Evolutionary conservation across 495 filamentous ascomycete species (phyloP).

Genomic region (Choiromyces venosus): DNA sequence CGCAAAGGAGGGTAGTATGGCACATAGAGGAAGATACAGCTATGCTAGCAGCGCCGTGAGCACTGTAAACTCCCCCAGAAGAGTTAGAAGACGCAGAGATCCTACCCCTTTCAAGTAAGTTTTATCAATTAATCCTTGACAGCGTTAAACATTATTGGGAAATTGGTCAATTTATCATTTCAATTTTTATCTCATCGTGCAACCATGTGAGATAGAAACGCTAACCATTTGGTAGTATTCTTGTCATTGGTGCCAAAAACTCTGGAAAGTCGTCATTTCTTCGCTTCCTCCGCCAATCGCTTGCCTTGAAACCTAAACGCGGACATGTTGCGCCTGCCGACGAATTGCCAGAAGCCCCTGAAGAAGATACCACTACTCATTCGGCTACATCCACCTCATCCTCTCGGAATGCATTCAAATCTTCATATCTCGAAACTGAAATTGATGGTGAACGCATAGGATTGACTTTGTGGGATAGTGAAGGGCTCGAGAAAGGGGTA

Average conservation of each 20-base stretch:
- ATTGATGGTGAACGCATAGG: slow-evolving; percentile 89
- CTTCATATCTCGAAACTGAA: slow-evolving; percentile 81
- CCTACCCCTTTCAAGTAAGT: slow-evolving; percentile 97
- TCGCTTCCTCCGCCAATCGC: slow-evolving; percentile 80
- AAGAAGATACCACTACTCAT: slow-evolving; percentile 45
- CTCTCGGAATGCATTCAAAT: slow-evolving; percentile 41
- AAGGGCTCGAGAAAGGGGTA: slow-evolving; percentile 85
- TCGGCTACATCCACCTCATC: slow-evolving; percentile 47
- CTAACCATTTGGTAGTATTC: slow-evolving; percentile 56
- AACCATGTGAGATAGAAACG: slow-evolving; percentile 2
- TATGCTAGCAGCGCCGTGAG: slow-evolving; percentile 90
- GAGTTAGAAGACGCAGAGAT: slow-evolving; percentile 89
- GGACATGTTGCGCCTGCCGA: slow-evolving; percentile 50
- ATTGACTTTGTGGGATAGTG: slow-evolving; percentile 91
- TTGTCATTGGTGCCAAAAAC: slow-evolving; percentile 81
- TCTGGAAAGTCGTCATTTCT: slow-evolving; percentile 96
- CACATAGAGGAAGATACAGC: slow-evolving; percentile 91
- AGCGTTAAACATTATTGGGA: background rate
- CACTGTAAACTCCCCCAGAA: slow-evolving; percentile 87
- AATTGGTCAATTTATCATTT: slow-evolving; percentile 5
- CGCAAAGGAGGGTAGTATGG: slow-evolving; percentile 85
- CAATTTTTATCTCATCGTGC: background rate
- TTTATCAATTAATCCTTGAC: slow-evolving; percentile 4
- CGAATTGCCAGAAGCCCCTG: slow-evolving; percentile 43
- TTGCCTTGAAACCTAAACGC: slow-evolving; percentile 75